phyloP scores from a whole-genome alignment of 345 rosid species.

The Salix udensis region DNA sequence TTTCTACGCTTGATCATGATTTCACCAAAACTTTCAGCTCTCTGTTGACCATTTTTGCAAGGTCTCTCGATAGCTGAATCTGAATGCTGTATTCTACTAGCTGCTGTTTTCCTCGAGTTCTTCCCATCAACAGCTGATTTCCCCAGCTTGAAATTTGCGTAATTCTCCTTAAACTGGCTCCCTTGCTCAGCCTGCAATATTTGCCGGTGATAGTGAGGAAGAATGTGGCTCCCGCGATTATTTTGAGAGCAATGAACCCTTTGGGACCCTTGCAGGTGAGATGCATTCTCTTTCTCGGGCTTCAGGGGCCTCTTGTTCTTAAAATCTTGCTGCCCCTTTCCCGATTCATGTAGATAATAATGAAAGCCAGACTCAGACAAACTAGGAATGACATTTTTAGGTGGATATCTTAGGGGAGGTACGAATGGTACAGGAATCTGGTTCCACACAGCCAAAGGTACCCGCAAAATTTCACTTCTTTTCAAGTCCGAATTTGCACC shows the following conservation, averaged over 20 bases:
- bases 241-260: not conserved
- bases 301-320: not conserved
- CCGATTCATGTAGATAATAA: not conserved
- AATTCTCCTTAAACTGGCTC: not conserved
- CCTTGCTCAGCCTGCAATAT: not conserved
- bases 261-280: not conserved
- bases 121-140: not conserved
- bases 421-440: not conserved
- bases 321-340: not conserved
- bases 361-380: not conserved
- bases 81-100: not conserved
- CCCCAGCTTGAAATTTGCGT: not conserved
- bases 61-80: not conserved
- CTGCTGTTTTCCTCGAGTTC: not conserved
- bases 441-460: not conserved
- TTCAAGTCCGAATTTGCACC: not conserved
- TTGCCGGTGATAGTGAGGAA: not conserved
- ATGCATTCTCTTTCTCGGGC: not conserved
- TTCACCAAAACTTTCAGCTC: not conserved
- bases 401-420: conserved; percentile 29
- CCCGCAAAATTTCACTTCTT: not conserved
- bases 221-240: not conserved
- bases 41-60: not conserved
- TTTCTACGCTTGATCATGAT: not conserved
- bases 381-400: not conserved